These are phyloP conservation scores for Huntiella savannae DNA, from an alignment of 2,329 filamentous ascomycete genomes.

Conservation along the genomic window DNA sequence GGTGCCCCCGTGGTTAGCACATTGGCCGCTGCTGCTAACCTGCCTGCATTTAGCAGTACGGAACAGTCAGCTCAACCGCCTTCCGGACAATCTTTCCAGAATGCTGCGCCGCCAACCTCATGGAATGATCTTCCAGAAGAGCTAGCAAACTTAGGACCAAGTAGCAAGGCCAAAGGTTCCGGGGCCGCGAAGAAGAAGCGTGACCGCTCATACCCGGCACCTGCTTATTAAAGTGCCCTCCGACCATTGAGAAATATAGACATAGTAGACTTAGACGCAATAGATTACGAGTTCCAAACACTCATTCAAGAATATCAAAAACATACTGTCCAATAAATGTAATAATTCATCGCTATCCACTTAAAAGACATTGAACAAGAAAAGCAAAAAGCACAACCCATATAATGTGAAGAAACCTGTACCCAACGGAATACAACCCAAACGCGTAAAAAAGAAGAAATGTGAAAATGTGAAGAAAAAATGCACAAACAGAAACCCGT, in stretches of 20 bases:
- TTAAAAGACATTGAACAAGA: constrained; percentile 2
- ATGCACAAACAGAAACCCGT: background rate
- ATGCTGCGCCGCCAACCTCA: constrained; percentile 36
- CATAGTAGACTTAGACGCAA: background rate
- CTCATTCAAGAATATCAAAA: background rate
- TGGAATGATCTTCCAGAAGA: constrained; percentile 49
- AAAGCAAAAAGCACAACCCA: constrained; percentile 6
- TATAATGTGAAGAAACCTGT: constrained; percentile 3
- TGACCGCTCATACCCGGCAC: constrained; percentile 41
- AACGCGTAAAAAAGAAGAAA: constrained; percentile 8
- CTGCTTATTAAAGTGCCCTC: constrained; percentile 27
- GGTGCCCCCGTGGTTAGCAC: constrained; percentile 12
- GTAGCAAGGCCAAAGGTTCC: constrained; percentile 36
- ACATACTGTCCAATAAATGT: background rate
- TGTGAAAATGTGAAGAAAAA: constrained; percentile 3
- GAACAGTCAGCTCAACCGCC: constrained; percentile 13
- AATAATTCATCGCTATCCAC: constrained; percentile 3
- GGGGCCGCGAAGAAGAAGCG: constrained; percentile 35
- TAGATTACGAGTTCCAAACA: too few species aligned
- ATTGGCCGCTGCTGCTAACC: constrained; percentile 1
- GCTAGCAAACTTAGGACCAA: constrained; percentile 27
- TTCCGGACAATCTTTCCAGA: constrained; percentile 35
- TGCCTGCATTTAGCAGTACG: background rate
- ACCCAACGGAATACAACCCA: constrained; percentile 8
- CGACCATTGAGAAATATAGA: background rate